A percentile compares a stretch with the other conserved stretches of the same genome.
These are phyloP conservation scores for Spatholobus suberectus DNA, from an alignment of 306 rosid species.

Conservation along the genomic window DNA sequence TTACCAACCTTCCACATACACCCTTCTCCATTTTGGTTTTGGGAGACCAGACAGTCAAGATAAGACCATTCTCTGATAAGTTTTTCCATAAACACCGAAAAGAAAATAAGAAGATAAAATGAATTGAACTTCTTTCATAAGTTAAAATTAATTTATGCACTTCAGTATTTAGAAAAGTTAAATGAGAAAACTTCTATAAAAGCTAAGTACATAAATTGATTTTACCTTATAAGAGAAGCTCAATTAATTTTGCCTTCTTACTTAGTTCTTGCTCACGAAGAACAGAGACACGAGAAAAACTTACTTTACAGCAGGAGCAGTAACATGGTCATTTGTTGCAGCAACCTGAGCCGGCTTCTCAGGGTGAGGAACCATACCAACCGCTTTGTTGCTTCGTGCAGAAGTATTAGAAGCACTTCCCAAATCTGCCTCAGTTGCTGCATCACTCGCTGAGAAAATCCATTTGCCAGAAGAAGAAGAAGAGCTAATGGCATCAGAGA, in stretches of 20 bases:
- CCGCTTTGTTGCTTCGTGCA: slow-evolving; percentile 1
- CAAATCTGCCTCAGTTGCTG: background rate
- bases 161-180: background rate
- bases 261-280: too few relatives aligned
- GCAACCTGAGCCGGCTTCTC: background rate
- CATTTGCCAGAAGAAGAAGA: slow-evolving; percentile 15
- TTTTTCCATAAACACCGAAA: background rate
- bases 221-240: background rate
- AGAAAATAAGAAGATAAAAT: background rate
- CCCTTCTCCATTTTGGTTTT: background rate
- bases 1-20: background rate
- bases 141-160: background rate
- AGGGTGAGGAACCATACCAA: background rate
- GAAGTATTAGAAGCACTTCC: background rate
- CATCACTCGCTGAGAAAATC: background rate
- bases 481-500: slow-evolving; percentile 9
- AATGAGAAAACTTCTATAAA: background rate
- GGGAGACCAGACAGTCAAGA: background rate
- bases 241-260: background rate
- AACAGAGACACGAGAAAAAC: too few relatives aligned
- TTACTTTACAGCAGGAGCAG: slow-evolving; percentile 19
- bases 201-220: background rate
- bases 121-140: background rate
- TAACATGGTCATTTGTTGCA: background rate
- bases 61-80: background rate